Evolutionary conservation across 805 yeast genomes (phyloP), one percentile per base, ranked within the genome.

Genomic region (Schwanniomyces yamadae): DNA sequence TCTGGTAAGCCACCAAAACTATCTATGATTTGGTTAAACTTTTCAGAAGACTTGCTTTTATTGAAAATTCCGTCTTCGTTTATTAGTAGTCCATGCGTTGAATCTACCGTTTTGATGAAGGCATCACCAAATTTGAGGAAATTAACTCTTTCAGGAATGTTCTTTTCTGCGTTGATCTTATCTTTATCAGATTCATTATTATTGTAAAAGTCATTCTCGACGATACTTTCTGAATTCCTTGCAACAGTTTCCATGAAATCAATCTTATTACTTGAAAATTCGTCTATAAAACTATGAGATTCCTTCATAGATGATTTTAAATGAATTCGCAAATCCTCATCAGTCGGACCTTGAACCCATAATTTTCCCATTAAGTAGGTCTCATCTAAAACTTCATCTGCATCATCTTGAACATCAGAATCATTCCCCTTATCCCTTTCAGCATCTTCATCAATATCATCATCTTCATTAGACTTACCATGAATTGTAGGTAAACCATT

Each of bases 291-390:
- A 10, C 37, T 18, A 25, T 49, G 47, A 5, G 50, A 36, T 20
- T 45, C 46, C 10, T 45, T 42, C 6, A 44, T 23, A 17, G 37
- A 31, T 5, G 37, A 20, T 13, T 34, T 26, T 5, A 49, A 48
- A 39, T 61, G 54, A 2, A 61, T 45, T 9, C 41, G 37, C 27
- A 71, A 41, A 50, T 77, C 82, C 34, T 63, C 67, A 20, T 60
- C 58, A 52, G 70, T 51, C 1, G 98, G 98, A 0, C 99, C 99
- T 57, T 89, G 97, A 3, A 93, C 73, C 93, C 95, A 89, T 12
- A 90, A 54, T 37, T 85, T 69, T 5, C 96, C 96, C 82, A 85
- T 83, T 18, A 83, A 69, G 50, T 83, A 88, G 0, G 79, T 74
- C 35, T 77, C 79, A 24, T 71, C 78, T 12, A 52, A 46, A 14